Percentiles rank a stretch among this genome's conserved stretches.
phyloP scores from a whole-genome alignment of 495 filamentous ascomycete species.

The Penicillium herquei region DNA sequence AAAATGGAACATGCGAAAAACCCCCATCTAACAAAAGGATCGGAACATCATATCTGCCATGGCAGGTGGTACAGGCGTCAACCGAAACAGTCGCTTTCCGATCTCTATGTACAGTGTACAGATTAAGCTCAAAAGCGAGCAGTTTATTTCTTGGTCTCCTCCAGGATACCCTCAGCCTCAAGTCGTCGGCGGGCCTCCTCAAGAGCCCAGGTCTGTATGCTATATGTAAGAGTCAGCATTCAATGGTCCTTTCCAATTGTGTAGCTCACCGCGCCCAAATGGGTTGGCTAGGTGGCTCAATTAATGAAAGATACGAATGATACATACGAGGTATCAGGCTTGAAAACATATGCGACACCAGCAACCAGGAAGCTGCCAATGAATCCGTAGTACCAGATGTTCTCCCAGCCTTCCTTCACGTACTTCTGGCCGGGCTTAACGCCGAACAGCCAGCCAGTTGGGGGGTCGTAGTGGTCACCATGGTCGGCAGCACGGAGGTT shows the following conservation, averaged over 20 bases:
- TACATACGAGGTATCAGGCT: slow-evolving; percentile 97
- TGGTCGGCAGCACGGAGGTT: slow-evolving; percentile 52
- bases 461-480: slow-evolving; percentile 84
- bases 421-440: slow-evolving; percentile 91
- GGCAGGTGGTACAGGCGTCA: slow-evolving; percentile 32
- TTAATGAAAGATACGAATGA: not conserved
- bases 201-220: slow-evolving; percentile 98
- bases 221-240: slow-evolving; percentile 41
- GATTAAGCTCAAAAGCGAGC: slow-evolving; percentile 22
- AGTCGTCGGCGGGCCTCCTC: slow-evolving; percentile 92
- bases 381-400: slow-evolving; percentile 82
- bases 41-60: slow-evolving; percentile 37
- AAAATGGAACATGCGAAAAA: slow-evolving; percentile 36
- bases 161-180: slow-evolving; percentile 90
- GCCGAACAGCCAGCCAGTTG: slow-evolving; percentile 86
- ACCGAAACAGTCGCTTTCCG: slow-evolving; percentile 34
- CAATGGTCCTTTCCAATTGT: not conserved
- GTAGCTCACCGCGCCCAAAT: not conserved
- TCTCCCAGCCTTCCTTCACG: slow-evolving; percentile 95
- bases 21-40: slow-evolving; percentile 40
- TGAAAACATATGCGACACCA: slow-evolving; percentile 85
- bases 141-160: slow-evolving; percentile 60
- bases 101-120: slow-evolving; percentile 52
- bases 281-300: not conserved
- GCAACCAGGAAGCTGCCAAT: slow-evolving; percentile 75